A percentile compares a stretch with the other conserved stretches of the same genome.
These are phyloP conservation scores for Alternaria hordeiaustralica DNA, from an alignment of 2,329 filamentous ascomycete genomes.

Conservation along the genomic window DNA sequence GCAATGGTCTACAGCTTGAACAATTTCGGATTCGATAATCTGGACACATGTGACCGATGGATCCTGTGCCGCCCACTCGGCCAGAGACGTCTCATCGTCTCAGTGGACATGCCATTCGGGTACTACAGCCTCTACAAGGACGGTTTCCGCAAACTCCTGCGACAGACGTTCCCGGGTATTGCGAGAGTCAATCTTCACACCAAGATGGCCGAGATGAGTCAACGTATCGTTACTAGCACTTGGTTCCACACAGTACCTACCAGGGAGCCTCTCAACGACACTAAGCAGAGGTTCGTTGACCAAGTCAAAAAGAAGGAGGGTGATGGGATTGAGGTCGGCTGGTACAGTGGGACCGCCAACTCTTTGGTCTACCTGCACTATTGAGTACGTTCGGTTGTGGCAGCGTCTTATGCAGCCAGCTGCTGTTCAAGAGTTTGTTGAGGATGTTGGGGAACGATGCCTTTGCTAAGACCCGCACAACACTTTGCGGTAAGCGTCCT, in stretches of 20 bases:
- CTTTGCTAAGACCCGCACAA: background rate
- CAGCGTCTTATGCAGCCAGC: background rate
- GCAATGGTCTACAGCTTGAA: slow-evolving; percentile 14
- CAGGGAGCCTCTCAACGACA: background rate
- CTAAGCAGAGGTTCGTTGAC: slow-evolving; percentile 6
- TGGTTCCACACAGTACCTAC: background rate
- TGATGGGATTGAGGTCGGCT: slow-evolving; percentile 1
- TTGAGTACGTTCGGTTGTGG: background rate
- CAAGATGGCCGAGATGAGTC: background rate
- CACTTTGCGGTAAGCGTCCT: background rate
- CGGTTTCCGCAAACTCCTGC: slow-evolving; percentile 9
- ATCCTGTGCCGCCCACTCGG: slow-evolving; percentile 11
- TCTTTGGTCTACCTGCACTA: background rate
- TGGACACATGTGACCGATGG: slow-evolving; percentile 9
- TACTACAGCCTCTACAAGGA: slow-evolving; percentile 14
- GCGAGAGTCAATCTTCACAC: slow-evolving; percentile 12
- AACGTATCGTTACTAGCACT: background rate
- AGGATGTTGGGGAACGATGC: background rate
- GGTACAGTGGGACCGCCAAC: background rate
- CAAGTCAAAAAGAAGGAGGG: slow-evolving; percentile 15
- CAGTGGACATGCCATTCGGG: slow-evolving; percentile 10
- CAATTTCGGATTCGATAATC: slow-evolving; percentile 8
- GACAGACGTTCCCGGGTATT: slow-evolving; percentile 17
- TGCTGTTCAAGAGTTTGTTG: background rate
- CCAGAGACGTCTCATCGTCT: slow-evolving; percentile 13